These are phyloP conservation scores for Schwanniomyces sp. DNA, from an alignment of 805 yeast genomes.

Conservation along the genomic window DNA sequence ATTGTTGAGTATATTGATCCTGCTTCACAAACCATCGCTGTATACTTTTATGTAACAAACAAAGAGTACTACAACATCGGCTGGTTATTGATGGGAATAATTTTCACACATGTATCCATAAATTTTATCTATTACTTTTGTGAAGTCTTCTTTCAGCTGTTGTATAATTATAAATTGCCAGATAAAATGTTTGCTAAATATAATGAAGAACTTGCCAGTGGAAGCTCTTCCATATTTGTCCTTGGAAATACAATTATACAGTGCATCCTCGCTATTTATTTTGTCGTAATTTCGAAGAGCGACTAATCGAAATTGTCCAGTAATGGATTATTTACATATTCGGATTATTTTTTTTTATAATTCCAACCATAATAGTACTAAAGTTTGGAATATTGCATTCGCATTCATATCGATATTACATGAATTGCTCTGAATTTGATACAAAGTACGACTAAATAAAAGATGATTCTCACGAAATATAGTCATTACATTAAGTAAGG, in stretches of 20 bases:
- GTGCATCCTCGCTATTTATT: too few species aligned
- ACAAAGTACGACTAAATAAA: too few species aligned
- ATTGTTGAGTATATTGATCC: not conserved
- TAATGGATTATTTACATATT: conserved; percentile 1
- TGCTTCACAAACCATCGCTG: not conserved
- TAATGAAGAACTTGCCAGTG: not conserved
- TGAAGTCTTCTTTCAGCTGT: not conserved
- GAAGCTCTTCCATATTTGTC: too few species aligned
- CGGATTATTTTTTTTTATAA: conserved; percentile 14
- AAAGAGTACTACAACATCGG: not conserved
- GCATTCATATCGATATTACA: not conserved
- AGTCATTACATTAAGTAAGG: too few species aligned
- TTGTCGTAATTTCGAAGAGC: not conserved
- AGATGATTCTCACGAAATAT: too few species aligned
- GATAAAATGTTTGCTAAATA: not conserved
- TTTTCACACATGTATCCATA: not conserved
- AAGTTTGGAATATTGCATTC: not conserved
- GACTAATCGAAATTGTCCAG: not conserved
- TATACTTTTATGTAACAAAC: not conserved
- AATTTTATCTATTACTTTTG: not conserved
- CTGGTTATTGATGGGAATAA: not conserved
- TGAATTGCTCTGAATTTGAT: not conserved
- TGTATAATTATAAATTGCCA: too few species aligned
- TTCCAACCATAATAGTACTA: not conserved
- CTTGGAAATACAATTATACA: too few species aligned